Evolutionary conservation across 345 rosid species (phyloP).

Genomic region (Camelina neglecta): DNA sequence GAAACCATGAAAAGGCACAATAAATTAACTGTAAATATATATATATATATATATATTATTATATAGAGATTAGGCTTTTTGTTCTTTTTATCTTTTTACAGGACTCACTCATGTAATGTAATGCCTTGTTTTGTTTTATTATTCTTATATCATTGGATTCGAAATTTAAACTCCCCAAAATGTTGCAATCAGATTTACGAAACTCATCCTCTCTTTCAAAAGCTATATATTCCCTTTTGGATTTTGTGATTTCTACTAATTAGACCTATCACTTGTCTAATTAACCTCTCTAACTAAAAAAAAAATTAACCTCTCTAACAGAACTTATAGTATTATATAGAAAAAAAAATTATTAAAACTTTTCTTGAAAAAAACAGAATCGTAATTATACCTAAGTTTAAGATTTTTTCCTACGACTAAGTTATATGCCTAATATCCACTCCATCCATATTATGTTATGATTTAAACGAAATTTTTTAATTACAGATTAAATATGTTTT

Average conservation of each 20-base stretch:
- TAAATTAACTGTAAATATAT: background rate
- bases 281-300: background rate
- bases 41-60: background rate
- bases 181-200: slow-evolving; percentile 31
- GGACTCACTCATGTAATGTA: slow-evolving; percentile 29
- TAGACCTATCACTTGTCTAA: background rate
- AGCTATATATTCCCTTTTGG: slow-evolving; percentile 34
- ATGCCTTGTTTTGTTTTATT: slow-evolving; percentile 42
- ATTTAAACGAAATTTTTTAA: no score
- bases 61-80: slow-evolving; percentile 9
- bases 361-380: no score
- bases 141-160: slow-evolving; percentile 44
- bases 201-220: slow-evolving; percentile 40
- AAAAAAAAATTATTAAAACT: no score
- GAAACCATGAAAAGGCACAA: slow-evolving; percentile 42
- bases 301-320: background rate
- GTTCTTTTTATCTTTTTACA: background rate
- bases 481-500: no score
- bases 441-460: no score
- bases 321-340: background rate
- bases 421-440: no score
- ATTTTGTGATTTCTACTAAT: slow-evolving; percentile 35
- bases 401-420: no score
- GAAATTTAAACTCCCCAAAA: slow-evolving; percentile 45
- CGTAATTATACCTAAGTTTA: no score